Evolutionary conservation across 768 basidiomycete species (phyloP), one percentile per base, ranked within the genome.

Genomic region (Mycena latifolia): DNA sequence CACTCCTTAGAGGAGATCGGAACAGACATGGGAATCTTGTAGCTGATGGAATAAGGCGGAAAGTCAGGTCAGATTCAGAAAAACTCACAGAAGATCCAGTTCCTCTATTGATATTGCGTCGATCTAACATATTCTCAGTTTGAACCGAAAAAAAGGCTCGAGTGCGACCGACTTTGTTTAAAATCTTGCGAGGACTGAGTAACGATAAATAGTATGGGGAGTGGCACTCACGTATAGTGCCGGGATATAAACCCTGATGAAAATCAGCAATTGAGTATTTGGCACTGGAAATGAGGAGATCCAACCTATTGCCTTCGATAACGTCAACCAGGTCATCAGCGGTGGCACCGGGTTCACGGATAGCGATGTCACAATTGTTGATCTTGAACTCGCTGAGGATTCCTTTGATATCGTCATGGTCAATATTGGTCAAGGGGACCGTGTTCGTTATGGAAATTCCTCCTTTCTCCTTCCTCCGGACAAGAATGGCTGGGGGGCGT

Each of bases 31-130:
- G 98, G 98, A 64, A 99, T 99, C 79, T 95, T 94, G 82, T 96
- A 95, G 66, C 87, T 89, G 25, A 37, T 18, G 52, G 15, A 28
- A 54, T 47, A 28, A 63, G 53, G 20, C 45, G 41, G 12, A 46
- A 20, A 4, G 31, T 46, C 47, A 51, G 11, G 55, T 24, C 18
- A 14, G n/a, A 31, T 56, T 22, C 57, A 46, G 29, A 47, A 61
- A 55, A 43, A 82, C 88, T 71, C 72, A 95, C 84, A 97, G 79
- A 61, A 97, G 86, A 78, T 98, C 97, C 27, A 99, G 88, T 79
- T 99, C 97, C 77, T 99, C 97, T 78, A 99, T 98, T 58, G 95
- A 96, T 73, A 98, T 99, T 22, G 94, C 98, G 77, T 99, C 98
- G 75, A 97, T 96, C 90, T 95, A 65, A n/a, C 63, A 17, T 33